Evolutionary conservation across 2,329 filamentous ascomycete genomes (phyloP).

Genomic region (Aspergillus neotritici): DNA sequence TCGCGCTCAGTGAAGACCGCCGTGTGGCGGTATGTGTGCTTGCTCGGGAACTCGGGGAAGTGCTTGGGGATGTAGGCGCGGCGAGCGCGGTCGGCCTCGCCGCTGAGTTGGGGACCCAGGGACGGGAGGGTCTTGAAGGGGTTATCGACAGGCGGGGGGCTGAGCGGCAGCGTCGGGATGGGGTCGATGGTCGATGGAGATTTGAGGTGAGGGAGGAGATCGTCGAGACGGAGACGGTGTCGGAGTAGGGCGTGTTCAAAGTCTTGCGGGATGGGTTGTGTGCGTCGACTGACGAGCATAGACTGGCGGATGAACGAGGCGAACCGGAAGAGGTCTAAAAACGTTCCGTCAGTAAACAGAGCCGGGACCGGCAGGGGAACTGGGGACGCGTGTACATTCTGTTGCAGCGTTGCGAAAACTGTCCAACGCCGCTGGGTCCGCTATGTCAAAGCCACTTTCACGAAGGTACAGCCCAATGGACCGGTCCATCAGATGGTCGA

Average conservation of each 20-base stretch:
- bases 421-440: slow-evolving; percentile 52
- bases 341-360: slow-evolving; percentile 16
- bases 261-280: slow-evolving; percentile 53
- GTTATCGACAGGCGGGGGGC: slow-evolving; percentile 36
- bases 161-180: slow-evolving; percentile 30
- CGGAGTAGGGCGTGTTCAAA: slow-evolving; percentile 46
- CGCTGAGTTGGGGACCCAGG: slow-evolving; percentile 49
- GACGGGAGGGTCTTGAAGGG: slow-evolving; percentile 36
- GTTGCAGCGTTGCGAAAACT: slow-evolving; percentile 51
- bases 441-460: slow-evolving; percentile 51
- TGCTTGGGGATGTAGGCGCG: slow-evolving; percentile 54
- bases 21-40: slow-evolving; percentile 59
- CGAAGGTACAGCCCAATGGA: slow-evolving; percentile 50
- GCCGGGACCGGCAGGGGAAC: no score
- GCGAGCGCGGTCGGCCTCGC: slow-evolving; percentile 41
- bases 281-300: slow-evolving; percentile 54
- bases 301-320: slow-evolving; percentile 50
- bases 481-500: slow-evolving; percentile 51
- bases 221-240: slow-evolving; percentile 25
- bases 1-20: slow-evolving; percentile 55
- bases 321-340: slow-evolving; percentile 51
- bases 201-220: slow-evolving; percentile 32
- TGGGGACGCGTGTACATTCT: slow-evolving; percentile 45
- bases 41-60: slow-evolving; percentile 58
- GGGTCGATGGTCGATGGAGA: slow-evolving; percentile 17